Percentiles rank a stretch among this genome's conserved stretches.
These are phyloP conservation scores for Psilocybe azurescens DNA, from an alignment of 768 basidiomycete genomes.

Conservation along the genomic window DNA sequence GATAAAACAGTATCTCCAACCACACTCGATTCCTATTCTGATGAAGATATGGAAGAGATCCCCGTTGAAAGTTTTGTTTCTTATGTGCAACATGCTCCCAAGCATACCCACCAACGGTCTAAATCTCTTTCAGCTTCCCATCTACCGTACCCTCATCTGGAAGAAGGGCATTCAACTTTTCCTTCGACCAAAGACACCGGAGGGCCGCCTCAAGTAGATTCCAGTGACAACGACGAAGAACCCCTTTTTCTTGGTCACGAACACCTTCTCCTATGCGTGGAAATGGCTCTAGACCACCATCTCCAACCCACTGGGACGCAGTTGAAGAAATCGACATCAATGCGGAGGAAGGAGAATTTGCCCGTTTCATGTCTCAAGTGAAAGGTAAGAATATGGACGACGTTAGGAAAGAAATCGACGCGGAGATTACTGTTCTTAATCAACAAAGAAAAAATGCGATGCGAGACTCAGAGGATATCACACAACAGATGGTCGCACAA, in stretches of 20 bases:
- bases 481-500: conserved; percentile 93
- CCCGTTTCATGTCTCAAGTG: conserved; percentile 89
- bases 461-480: conserved; percentile 94
- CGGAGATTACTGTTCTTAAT: conserved; percentile 84
- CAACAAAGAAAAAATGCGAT: conserved; percentile 87
- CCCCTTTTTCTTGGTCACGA: conserved; percentile 31
- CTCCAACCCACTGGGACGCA: conserved; percentile 66
- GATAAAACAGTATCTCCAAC: background rate
- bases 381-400: conserved; percentile 84
- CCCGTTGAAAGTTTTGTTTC: background rate
- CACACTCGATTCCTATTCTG: background rate
- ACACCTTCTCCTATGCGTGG: conserved; percentile 29
- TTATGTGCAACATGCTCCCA: background rate
- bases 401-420: conserved; percentile 88
- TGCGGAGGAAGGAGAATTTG: conserved; percentile 88
- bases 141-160: background rate
- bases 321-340: conserved; percentile 85
- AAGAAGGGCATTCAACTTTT: background rate
- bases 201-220: background rate
- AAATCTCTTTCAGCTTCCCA: background rate
- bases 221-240: conserved; percentile 11
- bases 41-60: conserved; percentile 47
- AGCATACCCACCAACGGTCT: background rate
- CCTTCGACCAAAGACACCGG: background rate
- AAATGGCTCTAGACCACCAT: conserved; percentile 19